These are phyloP conservation scores for Cyathus striatus DNA, from an alignment of 768 basidiomycete species.

Conservation along the genomic window DNA sequence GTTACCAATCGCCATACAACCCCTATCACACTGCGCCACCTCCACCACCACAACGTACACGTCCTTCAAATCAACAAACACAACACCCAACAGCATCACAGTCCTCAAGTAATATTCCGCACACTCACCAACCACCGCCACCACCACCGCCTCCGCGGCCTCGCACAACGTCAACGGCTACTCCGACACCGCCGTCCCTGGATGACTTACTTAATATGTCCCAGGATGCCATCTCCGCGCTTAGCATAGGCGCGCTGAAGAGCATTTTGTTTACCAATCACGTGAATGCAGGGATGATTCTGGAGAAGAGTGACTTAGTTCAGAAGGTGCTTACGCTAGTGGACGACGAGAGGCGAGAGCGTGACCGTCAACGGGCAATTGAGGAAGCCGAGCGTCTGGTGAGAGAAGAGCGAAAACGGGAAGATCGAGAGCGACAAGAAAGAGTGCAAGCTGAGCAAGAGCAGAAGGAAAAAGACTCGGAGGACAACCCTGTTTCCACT, in stretches of 20 bases:
- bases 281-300: conserved; percentile 66
- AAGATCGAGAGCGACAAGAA: conserved; percentile 31
- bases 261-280: conserved; percentile 77
- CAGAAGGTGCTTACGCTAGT: conserved; percentile 59
- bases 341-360: conserved; percentile 55
- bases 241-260: conserved; percentile 75
- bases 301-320: conserved; percentile 90
- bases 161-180: conserved; percentile 10
- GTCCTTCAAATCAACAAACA: conserved; percentile 9
- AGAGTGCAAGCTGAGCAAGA: conserved; percentile 13
- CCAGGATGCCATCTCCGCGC: conserved; percentile 43
- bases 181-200: conserved; percentile 53
- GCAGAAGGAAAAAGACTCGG: conserved; percentile 15
- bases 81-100: conserved; percentile 15
- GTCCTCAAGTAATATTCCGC: conserved; percentile 13
- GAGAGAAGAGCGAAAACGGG: conserved; percentile 30
- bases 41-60: conserved; percentile 13
- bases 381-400: conserved; percentile 42
- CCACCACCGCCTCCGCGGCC: conserved; percentile 41
- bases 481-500: not conserved
- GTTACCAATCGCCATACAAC: not conserved
- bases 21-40: conserved; percentile 6
- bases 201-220: conserved; percentile 64
- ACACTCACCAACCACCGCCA: conserved; percentile 16
- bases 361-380: conserved; percentile 41